These are phyloP conservation scores for Penicillium diatomitis DNA, from an alignment of 495 filamentous ascomycete genomes.

Conservation along the genomic window DNA sequence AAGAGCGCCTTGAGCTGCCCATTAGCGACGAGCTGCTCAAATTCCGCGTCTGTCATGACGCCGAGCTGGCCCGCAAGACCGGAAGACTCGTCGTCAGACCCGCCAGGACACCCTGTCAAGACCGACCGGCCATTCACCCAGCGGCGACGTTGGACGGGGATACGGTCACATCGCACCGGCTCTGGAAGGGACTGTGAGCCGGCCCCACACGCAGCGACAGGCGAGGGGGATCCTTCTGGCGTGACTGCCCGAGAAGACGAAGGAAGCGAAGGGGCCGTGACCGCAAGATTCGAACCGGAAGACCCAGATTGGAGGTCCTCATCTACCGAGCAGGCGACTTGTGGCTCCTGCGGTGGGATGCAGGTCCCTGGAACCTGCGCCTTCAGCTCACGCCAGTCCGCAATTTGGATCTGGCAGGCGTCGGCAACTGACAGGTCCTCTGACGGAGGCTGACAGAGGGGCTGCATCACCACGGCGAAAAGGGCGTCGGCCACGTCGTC, in stretches of 20 bases:
- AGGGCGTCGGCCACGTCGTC: slow-evolving; percentile 9
- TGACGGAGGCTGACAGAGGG: slow-evolving; percentile 3
- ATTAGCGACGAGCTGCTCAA: not conserved
- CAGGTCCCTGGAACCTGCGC: not conserved
- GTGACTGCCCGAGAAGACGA: too few relatives aligned
- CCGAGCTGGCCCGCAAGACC: not conserved
- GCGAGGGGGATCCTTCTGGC: too few relatives aligned
- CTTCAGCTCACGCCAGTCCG: slow-evolving; percentile 2
- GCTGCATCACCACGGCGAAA: slow-evolving; percentile 9
- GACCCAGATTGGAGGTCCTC: too few relatives aligned
- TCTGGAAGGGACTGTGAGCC: not conserved
- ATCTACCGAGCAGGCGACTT: too few relatives aligned
- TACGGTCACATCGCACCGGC: not conserved
- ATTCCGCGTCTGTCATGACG: not conserved
- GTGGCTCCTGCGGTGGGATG: not conserved
- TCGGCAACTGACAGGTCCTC: slow-evolving; percentile 4
- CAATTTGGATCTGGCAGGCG: slow-evolving; percentile 9
- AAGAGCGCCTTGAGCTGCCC: not conserved
- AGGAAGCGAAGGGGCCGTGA: not conserved
- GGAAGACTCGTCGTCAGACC: too few relatives aligned
- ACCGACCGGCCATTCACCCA: too few relatives aligned
- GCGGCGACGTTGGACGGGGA: not conserved
- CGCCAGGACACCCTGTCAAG: too few relatives aligned
- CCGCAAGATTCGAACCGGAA: too few relatives aligned
- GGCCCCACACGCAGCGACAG: too few relatives aligned